Base-by-base conservation (phyloP, 78 protist species). In the Capsaspora owczarzaki region DNA sequence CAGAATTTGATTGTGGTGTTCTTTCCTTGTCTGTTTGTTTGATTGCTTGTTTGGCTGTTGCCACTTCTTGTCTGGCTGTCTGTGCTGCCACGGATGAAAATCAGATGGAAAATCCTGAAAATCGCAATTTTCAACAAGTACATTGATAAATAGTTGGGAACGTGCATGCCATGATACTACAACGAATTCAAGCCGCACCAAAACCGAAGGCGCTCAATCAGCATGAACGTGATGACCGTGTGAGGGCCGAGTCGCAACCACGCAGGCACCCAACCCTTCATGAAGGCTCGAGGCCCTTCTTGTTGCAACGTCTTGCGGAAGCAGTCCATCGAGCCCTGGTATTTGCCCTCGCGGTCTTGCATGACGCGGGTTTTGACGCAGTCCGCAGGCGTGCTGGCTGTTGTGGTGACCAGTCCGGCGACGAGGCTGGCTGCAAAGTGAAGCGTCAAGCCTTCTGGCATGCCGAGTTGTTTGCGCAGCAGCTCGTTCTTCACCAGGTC, bases 231-330 rank as follows among this genome's bases (percentile, higher is more conserved):
- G 60, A 81, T 40, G 76, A 86, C 74, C 38, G 84, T 76, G 49
- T 86, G 89, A 0, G 89, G 86, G 14, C 86, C 89, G 19, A 86
- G 74, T 37, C 89, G 78, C n/a, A 29, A 20, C 22, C 0, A 81
- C 46, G 27, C 16, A 8, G 89, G 53, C 35, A 49, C 5, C 44
- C 35, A 80, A 20, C 86, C 89, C 68, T 35, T 31, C 53, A 25
- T 76, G 41, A 86, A 63, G 19, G 76, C 68, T 12, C 20, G 25
- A 0, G 43, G 12, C 0, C 89, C 89, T 29, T 86, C 89, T 20
- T 0, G 2, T 33, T 2, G 0, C 38, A 81, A 25, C 5, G 82
- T 81, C 78, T 51, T 80, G 69, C 71, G 5, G 47, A 60, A 1
- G 53, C 89, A 86, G 14, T 72, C 76, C 29, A 81, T 23, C n/a